phyloP scores from a whole-genome alignment of 2,329 filamentous ascomycete genomes.

The Fusarium sulawesiense region DNA sequence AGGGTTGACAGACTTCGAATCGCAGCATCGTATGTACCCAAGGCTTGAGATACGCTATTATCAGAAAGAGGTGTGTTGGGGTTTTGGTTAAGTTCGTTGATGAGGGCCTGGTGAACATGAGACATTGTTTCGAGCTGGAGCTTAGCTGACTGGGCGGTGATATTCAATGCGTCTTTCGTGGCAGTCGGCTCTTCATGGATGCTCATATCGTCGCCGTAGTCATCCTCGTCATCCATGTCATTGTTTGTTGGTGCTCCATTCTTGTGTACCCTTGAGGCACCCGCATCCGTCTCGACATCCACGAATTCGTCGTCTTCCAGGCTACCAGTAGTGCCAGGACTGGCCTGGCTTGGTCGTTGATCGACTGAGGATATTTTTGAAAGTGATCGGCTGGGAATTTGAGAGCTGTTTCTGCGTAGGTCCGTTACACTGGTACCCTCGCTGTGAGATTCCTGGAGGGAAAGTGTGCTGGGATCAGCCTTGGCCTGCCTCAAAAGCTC shows the following conservation, averaged over 20 bases:
- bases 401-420: constrained; percentile 57
- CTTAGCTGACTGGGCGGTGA: constrained; percentile 94
- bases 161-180: constrained; percentile 94
- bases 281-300: constrained; percentile 60
- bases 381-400: constrained; percentile 52
- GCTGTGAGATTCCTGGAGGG: constrained; percentile 60
- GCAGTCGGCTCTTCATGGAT: constrained; percentile 77
- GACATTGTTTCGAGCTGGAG: constrained; percentile 91
- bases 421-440: constrained; percentile 66
- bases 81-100: constrained; percentile 73
- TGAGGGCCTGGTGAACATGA: constrained; percentile 84
- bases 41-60: constrained; percentile 77
- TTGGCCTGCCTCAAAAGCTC: constrained; percentile 83
- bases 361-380: constrained; percentile 45
- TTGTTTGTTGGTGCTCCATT: constrained; percentile 53
- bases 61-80: constrained; percentile 81
- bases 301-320: constrained; percentile 65
- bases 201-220: constrained; percentile 79
- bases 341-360: constrained; percentile 53
- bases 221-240: constrained; percentile 76
- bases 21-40: constrained; percentile 88
- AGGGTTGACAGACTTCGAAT: constrained; percentile 88
- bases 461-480: constrained; percentile 72
- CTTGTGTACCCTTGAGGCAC: constrained; percentile 52
- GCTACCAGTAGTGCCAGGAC: constrained; percentile 61